Evolutionary conservation across 1,284 basidiomycete genomes (phyloP), one percentile per base, ranked within the genome.

Genomic region (Sporisorium exsertum): DNA sequence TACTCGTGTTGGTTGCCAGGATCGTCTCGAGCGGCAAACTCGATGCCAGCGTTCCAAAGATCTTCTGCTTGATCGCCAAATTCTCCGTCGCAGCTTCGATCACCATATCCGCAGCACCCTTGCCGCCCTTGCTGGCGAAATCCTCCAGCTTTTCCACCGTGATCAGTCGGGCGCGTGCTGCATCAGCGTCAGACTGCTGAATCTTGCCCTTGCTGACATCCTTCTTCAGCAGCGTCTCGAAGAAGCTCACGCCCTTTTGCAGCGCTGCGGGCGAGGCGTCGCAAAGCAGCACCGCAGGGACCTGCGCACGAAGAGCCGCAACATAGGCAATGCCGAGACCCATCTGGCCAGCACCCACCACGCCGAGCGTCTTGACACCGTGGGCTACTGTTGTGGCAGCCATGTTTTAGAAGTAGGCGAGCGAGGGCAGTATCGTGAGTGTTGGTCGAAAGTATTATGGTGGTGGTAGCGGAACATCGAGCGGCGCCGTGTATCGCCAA

Each of bases 41-140:
- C 49, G 88, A 88, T 20, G 92, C 90, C 18, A 98, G 89, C 5
- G 88, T 87, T 7, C 88, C 87, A 87, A 98, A 97, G 71, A 98
- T 90, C 13, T 88, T 87, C 74, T 91, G 89, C 87, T 98, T 99
- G 53, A 97, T 86, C 2, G 89, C 83, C 15, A 97, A 87, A 58
- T 92, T 91, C 87, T 98, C 95, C 5, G 94, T 93, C 0, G 93
- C 94, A 0, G 95, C 96, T 89, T 98, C 95, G 60, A 97, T 89
- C 45, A 94, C 92, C 89, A 97, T 91, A 82, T 96, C 94, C 7
- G 91, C 92, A 77, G 95, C 92, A 43, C 90, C 87, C 93, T 79
- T 78, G 50, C 46, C 47, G 10, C 62, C 63, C n/a, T 70, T 60
- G 52, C 24, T 45, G 12, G 60, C 76, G 42, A 83, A 75, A 32